Evolutionary conservation across 306 rosid genomes (phyloP).

Genomic region (Parietaria judaica): DNA sequence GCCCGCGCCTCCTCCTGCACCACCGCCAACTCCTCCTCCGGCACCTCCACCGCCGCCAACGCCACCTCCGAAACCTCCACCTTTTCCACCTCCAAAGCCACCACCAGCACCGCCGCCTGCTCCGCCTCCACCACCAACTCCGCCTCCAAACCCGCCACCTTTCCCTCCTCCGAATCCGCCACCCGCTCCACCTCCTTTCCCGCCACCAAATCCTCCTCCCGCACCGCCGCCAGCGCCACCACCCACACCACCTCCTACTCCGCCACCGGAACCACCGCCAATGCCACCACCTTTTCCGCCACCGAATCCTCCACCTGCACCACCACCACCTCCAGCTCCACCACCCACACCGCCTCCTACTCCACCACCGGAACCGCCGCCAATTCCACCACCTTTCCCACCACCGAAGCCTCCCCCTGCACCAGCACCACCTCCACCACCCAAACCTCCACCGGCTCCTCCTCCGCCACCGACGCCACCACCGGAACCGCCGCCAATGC

Average conservation of each 20-base stretch:
- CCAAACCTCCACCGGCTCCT: not conserved
- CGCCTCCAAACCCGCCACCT: constrained; percentile 20
- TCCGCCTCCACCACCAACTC: constrained; percentile 14
- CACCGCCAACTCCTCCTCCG: constrained; percentile 2
- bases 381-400: constrained; percentile 4
- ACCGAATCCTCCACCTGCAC: not conserved
- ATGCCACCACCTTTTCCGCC: not conserved
- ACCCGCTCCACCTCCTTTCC: constrained; percentile 1
- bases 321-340: constrained; percentile 8
- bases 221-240: constrained; percentile 7
- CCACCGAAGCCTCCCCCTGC: not conserved
- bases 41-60: constrained; percentile 22
- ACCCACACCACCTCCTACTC: constrained; percentile 1
- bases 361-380: not conserved
- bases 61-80: constrained; percentile 10
- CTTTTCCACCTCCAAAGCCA: constrained; percentile 21
- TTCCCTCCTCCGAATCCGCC: constrained; percentile 4
- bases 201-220: not conserved
- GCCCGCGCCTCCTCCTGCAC: not conserved
- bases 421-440: constrained; percentile 14
- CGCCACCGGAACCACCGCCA: not conserved
- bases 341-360: not conserved
- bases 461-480: not conserved
- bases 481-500: not conserved
- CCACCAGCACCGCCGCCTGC: constrained; percentile 21